A percentile compares a stretch with the other conserved stretches of the same genome.
Conservation (phyloP, 129 eudicot genomes). For the Centella asiatica region DNA sequence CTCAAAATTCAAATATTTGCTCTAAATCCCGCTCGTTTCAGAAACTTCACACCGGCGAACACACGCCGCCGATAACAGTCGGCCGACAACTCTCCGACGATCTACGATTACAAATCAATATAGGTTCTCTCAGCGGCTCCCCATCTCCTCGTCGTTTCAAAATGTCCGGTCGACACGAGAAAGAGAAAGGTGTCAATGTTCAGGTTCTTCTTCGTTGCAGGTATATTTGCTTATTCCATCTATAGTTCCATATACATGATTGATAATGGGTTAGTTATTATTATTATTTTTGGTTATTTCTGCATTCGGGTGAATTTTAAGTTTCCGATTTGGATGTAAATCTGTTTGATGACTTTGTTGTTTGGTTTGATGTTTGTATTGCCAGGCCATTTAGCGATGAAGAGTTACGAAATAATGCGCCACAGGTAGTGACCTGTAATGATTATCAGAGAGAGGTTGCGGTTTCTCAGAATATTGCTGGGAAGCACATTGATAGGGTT, state of each 20-base stretch:
- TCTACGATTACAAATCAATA: no score
- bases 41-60: no score
- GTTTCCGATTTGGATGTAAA: neutral
- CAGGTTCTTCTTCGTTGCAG: conserved; percentile 93
- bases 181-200: conserved; percentile 76
- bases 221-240: conserved; percentile 23
- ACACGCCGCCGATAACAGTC: no score
- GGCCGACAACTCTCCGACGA: no score
- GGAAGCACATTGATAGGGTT: conserved; percentile 77
- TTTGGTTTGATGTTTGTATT: neutral
- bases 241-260: neutral
- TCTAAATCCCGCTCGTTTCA: no score
- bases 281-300: neutral
- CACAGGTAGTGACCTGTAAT: conserved; percentile 74
- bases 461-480: conserved; percentile 76
- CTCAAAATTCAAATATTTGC: no score
- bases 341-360: neutral
- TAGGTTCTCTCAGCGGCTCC: neutral
- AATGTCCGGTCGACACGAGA: conserved; percentile 72
- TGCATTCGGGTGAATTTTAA: no score
- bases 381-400: conserved; percentile 75
- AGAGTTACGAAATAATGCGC: conserved; percentile 70
- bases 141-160: conserved; percentile 15
- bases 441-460: conserved; percentile 75
- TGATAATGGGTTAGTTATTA: neutral